phyloP scores from a whole-genome alignment of 2,329 filamentous ascomycete genomes.

The Karstenula rhodostoma region DNA sequence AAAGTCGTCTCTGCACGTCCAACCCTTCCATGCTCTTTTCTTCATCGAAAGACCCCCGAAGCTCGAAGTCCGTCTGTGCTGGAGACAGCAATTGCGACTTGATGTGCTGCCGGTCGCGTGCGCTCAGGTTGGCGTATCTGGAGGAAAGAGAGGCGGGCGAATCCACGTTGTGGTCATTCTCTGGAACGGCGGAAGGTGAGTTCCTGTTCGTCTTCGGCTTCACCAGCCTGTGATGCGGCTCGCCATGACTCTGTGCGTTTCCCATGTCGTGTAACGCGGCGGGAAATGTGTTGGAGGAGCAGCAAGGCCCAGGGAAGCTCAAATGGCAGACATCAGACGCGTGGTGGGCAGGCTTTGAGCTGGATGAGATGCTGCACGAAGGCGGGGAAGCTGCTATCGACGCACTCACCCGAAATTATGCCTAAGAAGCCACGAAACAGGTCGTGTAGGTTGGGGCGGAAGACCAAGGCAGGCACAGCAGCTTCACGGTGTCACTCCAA shows the following conservation, averaged over 20 bases:
- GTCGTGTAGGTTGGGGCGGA: conserved; percentile 30
- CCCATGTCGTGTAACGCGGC: conserved; percentile 36
- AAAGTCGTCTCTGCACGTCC: conserved; percentile 36
- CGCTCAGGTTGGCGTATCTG: conserved; percentile 37
- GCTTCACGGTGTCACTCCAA: conserved; percentile 16
- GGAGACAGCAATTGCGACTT: conserved; percentile 41
- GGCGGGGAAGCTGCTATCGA: conserved; percentile 20
- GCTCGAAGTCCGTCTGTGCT: conserved; percentile 32
- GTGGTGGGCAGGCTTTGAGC: conserved; percentile 17
- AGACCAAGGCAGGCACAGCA: not conserved
- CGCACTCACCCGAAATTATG: conserved; percentile 29
- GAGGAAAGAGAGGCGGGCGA: conserved; percentile 33
- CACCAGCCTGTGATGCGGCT: conserved; percentile 38
- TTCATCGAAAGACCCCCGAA: conserved; percentile 24
- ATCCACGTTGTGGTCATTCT: conserved; percentile 19
- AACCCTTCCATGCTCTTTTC: conserved; percentile 31
- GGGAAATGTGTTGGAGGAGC: conserved; percentile 28
- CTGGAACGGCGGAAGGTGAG: conserved; percentile 28
- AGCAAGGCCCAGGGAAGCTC: conserved; percentile 28
- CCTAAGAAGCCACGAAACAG: conserved; percentile 15
- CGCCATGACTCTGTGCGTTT: conserved; percentile 37
- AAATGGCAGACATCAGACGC: conserved; percentile 24
- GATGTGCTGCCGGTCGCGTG: conserved; percentile 39
- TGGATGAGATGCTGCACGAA: conserved; percentile 19
- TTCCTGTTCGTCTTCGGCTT: conserved; percentile 50